phyloP scores from a whole-genome alignment of 2,329 filamentous ascomycete genomes.

The Grosmannia huntii region DNA sequence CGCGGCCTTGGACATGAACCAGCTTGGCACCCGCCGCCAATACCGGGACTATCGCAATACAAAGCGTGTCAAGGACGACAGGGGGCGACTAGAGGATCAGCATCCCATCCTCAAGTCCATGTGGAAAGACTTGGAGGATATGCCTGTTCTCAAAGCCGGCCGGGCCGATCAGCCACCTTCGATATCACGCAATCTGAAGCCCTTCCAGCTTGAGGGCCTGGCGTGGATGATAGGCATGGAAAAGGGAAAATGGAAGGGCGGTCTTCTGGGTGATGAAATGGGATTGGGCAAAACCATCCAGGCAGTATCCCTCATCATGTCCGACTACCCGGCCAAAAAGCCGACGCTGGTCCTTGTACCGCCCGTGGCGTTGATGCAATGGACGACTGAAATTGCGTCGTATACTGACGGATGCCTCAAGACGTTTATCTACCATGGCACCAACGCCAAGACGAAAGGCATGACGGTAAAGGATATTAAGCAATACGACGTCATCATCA shows the following conservation, averaged over 20 bases:
- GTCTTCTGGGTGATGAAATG: slow-evolving; percentile 94
- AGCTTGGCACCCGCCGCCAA: slow-evolving; percentile 19
- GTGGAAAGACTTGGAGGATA: slow-evolving; percentile 65
- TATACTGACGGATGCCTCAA: slow-evolving; percentile 84
- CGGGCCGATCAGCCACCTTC: slow-evolving; percentile 58
- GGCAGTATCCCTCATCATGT: slow-evolving; percentile 96
- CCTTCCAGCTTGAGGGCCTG: slow-evolving; percentile 86
- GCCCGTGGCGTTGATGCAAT: slow-evolving; percentile 91
- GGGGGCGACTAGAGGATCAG: slow-evolving; percentile 55
- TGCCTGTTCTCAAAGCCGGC: slow-evolving; percentile 49
- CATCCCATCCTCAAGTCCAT: slow-evolving; percentile 74
- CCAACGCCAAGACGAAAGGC: slow-evolving; percentile 69
- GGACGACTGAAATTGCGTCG: slow-evolving; percentile 68
- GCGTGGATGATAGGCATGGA: slow-evolving; percentile 94
- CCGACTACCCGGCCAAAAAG: slow-evolving; percentile 72
- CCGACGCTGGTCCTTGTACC: slow-evolving; percentile 84
- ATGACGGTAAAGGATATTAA: slow-evolving; percentile 63
- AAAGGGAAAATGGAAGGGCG: slow-evolving; percentile 70
- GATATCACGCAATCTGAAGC: slow-evolving; percentile 76
- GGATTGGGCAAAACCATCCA: slow-evolving; percentile 98
- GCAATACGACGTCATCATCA: slow-evolving; percentile 86
- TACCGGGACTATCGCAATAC: slow-evolving; percentile 16
- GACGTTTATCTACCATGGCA: slow-evolving; percentile 81
- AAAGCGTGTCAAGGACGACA: slow-evolving; percentile 30
- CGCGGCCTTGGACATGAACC: neutral